These are phyloP conservation scores for Saturnispora gosingensis DNA, from an alignment of 805 yeast species.

Conservation along the genomic window DNA sequence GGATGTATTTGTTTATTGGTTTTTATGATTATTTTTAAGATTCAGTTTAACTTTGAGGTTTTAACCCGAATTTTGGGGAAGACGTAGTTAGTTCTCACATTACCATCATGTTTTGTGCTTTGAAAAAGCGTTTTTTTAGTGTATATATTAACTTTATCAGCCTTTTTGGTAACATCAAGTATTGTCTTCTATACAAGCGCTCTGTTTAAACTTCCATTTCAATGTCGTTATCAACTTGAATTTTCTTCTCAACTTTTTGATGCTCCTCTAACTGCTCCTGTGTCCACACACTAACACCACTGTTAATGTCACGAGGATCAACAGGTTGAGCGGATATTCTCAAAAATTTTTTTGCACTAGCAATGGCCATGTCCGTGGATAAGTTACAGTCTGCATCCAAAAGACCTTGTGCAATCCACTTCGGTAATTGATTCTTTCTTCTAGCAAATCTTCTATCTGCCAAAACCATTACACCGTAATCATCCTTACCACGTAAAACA, in stretches of 20 bases:
- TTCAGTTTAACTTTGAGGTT: no score
- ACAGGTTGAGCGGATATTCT: constrained; percentile 92
- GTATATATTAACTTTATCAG: no score
- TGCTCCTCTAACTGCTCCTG: constrained; percentile 50
- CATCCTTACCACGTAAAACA: constrained; percentile 95
- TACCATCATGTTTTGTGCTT: no score
- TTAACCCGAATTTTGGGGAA: no score
- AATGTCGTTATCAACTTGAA: constrained; percentile 24
- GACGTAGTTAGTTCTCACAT: no score
- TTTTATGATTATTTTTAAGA: no score
- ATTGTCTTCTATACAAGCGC: no score
- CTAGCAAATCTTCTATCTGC: constrained; percentile 90
- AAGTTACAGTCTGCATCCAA: constrained; percentile 85
- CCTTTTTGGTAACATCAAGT: neutral
- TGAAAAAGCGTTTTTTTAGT: no score
- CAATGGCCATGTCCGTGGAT: constrained; percentile 96
- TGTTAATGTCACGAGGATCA: constrained; percentile 77
- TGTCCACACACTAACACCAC: constrained; percentile 89
- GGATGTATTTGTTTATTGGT: no score
- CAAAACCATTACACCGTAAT: constrained; percentile 96
- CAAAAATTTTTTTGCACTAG: constrained; percentile 85
- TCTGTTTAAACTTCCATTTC: constrained; percentile 19
- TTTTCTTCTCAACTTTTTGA: constrained; percentile 34
- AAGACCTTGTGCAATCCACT: constrained; percentile 93
- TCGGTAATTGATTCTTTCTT: constrained; percentile 82